Base-by-base conservation (phyloP, 129 eudicot species). In the Centella asiatica region DNA sequence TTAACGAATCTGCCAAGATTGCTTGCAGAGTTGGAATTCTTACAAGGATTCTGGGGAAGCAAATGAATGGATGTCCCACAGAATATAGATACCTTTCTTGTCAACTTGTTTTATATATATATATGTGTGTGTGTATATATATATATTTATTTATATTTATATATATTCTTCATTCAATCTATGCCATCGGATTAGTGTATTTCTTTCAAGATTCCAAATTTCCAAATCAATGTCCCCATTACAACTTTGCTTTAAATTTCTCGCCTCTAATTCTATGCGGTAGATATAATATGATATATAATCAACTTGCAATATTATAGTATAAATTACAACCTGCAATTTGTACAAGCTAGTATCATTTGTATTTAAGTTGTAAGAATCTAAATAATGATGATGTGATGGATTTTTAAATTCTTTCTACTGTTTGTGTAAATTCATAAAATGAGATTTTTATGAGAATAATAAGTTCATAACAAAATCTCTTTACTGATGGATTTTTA, bases 161-260 rank as follows among this genome's bases (percentile, higher is more conserved):
- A n/a, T 1, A 42, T 42, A 42, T 0, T 6, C 12, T 42, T n/a
- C 19, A 1, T 11, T 42, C 47, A 56, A 15, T 7, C 61, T 7
- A 5, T 13, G 34, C 17, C 14, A 36, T 48, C 24, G 24, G 0
- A 29, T 15, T 28, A 10, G 8, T 29, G n/a, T 27, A 45, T 20
- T 44, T 6, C n/a, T 44, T 40, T 62, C 26, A 29, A 18, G 68
- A 63, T 63, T 63, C 68, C 68, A 63, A 17, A 22, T 28, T 31
- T 48, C 67, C 62, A 12, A 61, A 32, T 55, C 26, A 56, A 18
- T 29, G 60, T 15, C 26, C 42, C 42, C 44, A 2, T 31, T 0
- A 29, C 42, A 27, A 56, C 31, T 7, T 56, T 56, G 61, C 24
- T 56, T 31, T 37, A 26, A 22, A 6, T 57, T 24, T 4, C 19